phyloP scores from a whole-genome alignment of 768 basidiomycete species.

The Chalciporus pseudorubinellus region DNA sequence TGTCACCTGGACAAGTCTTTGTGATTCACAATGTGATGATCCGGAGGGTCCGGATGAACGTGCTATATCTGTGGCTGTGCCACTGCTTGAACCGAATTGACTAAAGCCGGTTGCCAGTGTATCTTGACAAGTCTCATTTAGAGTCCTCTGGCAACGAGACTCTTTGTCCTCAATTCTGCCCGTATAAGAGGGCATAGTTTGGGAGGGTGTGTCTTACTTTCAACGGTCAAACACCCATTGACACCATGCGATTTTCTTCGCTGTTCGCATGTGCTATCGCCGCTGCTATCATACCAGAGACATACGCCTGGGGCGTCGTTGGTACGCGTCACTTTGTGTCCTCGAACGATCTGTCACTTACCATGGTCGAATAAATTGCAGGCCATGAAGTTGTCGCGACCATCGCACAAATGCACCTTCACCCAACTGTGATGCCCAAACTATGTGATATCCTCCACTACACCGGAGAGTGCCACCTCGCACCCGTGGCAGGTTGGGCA shows the following conservation, averaged over 20 bases:
- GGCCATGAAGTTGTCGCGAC: conserved; percentile 94
- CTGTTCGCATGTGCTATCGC: conserved; percentile 13
- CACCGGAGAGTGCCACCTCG: conserved; percentile 65
- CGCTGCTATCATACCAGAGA: conserved; percentile 23
- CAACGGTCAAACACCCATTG: conserved; percentile 9
- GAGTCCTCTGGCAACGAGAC: conserved; percentile 7
- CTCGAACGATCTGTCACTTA: background rate
- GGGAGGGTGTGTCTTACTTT: conserved; percentile 2
- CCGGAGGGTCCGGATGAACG: background rate
- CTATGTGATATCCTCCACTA: conserved; percentile 69
- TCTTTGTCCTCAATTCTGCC: background rate
- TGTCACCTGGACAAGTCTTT: background rate
- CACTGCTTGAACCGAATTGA: background rate
- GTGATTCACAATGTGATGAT: background rate
- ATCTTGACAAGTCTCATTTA: background rate
- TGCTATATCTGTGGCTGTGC: background rate
- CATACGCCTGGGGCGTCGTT: conserved; percentile 41
- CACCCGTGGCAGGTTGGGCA: conserved; percentile 86
- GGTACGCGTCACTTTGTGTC: conserved; percentile 21
- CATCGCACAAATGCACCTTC: conserved; percentile 89
- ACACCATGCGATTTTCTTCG: conserved; percentile 21
- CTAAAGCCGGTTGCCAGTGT: background rate
- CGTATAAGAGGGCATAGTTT: conserved; percentile 2
- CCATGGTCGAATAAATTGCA: conserved; percentile 27
- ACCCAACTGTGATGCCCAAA: conserved; percentile 62